Conservation (phyloP, 164 flowering plant genomes). For the Chimonanthus salicifolius region DNA sequence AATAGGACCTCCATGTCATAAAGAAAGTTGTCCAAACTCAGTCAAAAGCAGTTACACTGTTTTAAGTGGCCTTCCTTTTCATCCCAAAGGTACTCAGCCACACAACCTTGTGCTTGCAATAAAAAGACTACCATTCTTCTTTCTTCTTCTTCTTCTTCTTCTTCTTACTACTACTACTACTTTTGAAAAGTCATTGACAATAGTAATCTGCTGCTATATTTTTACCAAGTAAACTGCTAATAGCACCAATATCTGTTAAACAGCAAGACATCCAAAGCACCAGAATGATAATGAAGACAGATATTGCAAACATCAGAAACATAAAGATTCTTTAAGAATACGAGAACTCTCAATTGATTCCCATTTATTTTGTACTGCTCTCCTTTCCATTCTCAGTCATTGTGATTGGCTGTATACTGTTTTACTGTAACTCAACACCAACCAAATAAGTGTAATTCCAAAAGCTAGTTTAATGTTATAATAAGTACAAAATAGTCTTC, state of each 20-base stretch:
- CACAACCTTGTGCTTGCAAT: no score
- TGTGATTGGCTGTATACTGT: not conserved
- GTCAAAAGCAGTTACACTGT: not conserved
- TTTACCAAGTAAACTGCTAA: not conserved
- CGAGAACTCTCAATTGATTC: not conserved
- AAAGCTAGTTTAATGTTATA: no score
- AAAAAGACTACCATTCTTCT: no score
- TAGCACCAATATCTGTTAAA: not conserved
- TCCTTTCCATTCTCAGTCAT: not conserved
- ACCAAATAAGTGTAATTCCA: not conserved
- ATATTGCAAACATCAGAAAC: not conserved
- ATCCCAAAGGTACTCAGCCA: no score
- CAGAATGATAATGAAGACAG: not conserved
- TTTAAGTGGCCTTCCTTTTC: no score
- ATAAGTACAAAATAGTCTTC: not conserved
- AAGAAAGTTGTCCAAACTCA: not conserved
- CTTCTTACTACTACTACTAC: no score
- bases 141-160: no score
- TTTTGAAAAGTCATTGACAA: no score
- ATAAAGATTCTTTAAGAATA: not conserved
- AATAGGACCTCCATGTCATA: not conserved
- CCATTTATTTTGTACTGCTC: not conserved
- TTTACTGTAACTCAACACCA: not conserved
- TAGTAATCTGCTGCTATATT: not conserved
- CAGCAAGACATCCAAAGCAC: not conserved